phyloP scores from a whole-genome alignment of 2,329 filamentous ascomycete genomes.

The Coniochaeta ligniaria region DNA sequence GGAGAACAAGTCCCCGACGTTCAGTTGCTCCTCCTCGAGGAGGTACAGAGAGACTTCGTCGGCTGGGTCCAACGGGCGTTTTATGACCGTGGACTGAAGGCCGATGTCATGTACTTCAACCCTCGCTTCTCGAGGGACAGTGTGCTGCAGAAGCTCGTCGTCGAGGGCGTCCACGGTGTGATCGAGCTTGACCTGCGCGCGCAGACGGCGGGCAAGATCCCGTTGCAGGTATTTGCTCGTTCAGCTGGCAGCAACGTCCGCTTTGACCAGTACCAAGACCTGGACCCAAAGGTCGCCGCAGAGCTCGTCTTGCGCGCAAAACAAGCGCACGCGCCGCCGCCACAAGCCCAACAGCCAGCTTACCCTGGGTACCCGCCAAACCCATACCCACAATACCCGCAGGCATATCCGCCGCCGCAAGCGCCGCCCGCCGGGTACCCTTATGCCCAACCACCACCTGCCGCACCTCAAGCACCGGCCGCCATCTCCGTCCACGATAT shows the following conservation, averaged over 20 bases:
- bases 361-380: slow-evolving; percentile 22
- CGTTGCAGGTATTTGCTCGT: slow-evolving; percentile 80
- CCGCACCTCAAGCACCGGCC: slow-evolving; percentile 8
- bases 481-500: slow-evolving; percentile 9
- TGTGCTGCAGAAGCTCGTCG: slow-evolving; percentile 76
- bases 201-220: slow-evolving; percentile 66
- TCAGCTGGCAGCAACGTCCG: slow-evolving; percentile 69
- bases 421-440: slow-evolving; percentile 10
- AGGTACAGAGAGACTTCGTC: slow-evolving; percentile 73
- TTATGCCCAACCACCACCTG: slow-evolving; percentile 7
- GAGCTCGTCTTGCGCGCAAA: slow-evolving; percentile 74
- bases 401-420: slow-evolving; percentile 3
- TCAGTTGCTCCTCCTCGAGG: slow-evolving; percentile 75
- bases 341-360: slow-evolving; percentile 16
- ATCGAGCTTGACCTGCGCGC: slow-evolving; percentile 66
- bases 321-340: slow-evolving; percentile 19
- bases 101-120: slow-evolving; percentile 73
- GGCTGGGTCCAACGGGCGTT: slow-evolving; percentile 76
- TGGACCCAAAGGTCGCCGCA: slow-evolving; percentile 71
- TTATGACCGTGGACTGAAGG: slow-evolving; percentile 60
- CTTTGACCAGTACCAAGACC: slow-evolving; percentile 80
- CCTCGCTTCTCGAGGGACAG: slow-evolving; percentile 69
- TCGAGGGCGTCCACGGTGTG: slow-evolving; percentile 84
- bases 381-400: slow-evolving; percentile 8
- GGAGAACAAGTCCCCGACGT: slow-evolving; percentile 79